These are phyloP conservation scores for Fusarium longipes DNA, from an alignment of 2,329 filamentous ascomycete species.

Conservation along the genomic window DNA sequence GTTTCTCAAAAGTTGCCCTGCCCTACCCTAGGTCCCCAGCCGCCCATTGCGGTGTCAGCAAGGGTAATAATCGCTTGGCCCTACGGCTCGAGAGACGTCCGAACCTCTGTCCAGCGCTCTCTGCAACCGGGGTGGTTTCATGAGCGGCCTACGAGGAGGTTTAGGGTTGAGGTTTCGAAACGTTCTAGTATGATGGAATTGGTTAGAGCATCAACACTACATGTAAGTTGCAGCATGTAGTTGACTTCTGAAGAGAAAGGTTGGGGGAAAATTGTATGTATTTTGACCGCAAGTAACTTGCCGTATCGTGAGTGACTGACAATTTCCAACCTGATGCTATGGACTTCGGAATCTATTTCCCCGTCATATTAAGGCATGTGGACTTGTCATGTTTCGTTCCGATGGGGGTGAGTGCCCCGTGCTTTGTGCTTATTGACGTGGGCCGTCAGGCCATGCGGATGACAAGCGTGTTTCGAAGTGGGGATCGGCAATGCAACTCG, in stretches of 20 bases:
- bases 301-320: conserved; percentile 11
- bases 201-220: conserved; percentile 21
- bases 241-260: too few relatives aligned
- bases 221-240: not conserved
- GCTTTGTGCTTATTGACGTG: conserved; percentile 34
- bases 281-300: not conserved
- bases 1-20: conserved; percentile 8
- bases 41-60: conserved; percentile 16
- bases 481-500: conserved; percentile 29
- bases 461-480: conserved; percentile 40
- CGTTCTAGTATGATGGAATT: conserved; percentile 16
- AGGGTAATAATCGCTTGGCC: conserved; percentile 39
- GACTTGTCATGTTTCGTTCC: conserved; percentile 38
- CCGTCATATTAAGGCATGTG: conserved; percentile 36
- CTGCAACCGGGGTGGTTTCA: conserved; percentile 7
- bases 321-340: conserved; percentile 20
- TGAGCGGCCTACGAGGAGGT: not conserved
- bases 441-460: conserved; percentile 36
- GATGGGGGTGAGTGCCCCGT: conserved; percentile 34
- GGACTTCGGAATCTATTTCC: conserved; percentile 37
- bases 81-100: conserved; percentile 28
- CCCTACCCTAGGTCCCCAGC: not conserved
- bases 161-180: conserved; percentile 32
- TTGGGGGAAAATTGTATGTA: not conserved
- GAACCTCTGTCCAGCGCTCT: conserved; percentile 23